Conservation (phyloP, 805 yeast species). For the Candida lessepsii region DNA sequence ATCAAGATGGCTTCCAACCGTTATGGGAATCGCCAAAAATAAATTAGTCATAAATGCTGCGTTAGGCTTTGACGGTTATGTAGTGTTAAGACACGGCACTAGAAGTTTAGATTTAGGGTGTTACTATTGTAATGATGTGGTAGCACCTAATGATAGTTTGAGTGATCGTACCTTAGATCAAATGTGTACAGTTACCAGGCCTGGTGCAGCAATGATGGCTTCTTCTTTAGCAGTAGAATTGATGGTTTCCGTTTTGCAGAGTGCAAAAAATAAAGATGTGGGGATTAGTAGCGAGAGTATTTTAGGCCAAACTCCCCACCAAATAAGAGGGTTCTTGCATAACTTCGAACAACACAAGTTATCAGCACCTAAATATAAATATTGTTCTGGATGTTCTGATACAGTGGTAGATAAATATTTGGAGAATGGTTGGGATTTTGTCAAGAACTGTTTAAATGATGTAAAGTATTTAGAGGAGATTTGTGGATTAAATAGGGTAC, state of each 20-base stretch:
- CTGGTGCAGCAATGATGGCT: conserved; percentile 91
- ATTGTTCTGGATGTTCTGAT: conserved; percentile 85
- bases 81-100: conserved; percentile 92
- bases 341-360: conserved; percentile 63
- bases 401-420: conserved; percentile 53
- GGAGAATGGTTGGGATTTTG: conserved; percentile 76
- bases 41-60: conserved; percentile 91
- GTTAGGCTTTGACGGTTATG: conserved; percentile 87
- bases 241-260: conserved; percentile 70
- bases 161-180: conserved; percentile 89
- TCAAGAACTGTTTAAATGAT: conserved; percentile 65
- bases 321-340: conserved; percentile 81
- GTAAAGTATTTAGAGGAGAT: conserved; percentile 67
- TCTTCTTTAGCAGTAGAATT: conserved; percentile 85
- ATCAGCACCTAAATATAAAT: conserved; percentile 66
- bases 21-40: conserved; percentile 61
- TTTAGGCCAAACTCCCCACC: conserved; percentile 83
- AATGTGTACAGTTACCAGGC: conserved; percentile 98
- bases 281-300: conserved; percentile 22
- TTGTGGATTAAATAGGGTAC: conserved; percentile 77
- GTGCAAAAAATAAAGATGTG: conserved; percentile 43
- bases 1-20: conserved; percentile 96
- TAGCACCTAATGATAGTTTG: conserved; percentile 89
- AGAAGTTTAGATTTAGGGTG: conserved; percentile 61
- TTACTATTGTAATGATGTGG: conserved; percentile 93